Percentiles rank a stretch among this genome's conserved stretches.
These are phyloP conservation scores for Pyrrhoderma lamaoense DNA, from an alignment of 1,284 basidiomycete genomes.

Conservation along the genomic window DNA sequence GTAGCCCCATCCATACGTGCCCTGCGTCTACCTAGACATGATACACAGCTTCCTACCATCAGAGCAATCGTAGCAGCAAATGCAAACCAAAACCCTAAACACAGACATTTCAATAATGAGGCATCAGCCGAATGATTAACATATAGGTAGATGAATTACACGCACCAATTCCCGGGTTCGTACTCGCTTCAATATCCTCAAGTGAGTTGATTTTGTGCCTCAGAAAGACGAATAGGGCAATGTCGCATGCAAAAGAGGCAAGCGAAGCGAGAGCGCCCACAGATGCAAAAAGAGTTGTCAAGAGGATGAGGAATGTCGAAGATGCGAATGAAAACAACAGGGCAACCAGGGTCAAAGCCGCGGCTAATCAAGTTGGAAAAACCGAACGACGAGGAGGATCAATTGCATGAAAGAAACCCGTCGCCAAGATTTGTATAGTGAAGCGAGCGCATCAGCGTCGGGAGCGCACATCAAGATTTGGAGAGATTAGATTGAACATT, in stretches of 20 bases:
- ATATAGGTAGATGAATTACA: constrained; percentile 33
- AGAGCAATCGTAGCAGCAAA: constrained; percentile 60
- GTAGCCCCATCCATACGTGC: constrained; percentile 38
- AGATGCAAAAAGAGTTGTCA: constrained; percentile 57
- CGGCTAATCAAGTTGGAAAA: constrained; percentile 35
- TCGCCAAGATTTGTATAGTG: too few relatives aligned
- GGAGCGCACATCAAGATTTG: not conserved
- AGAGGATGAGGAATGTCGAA: constrained; percentile 48
- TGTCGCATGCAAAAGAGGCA: constrained; percentile 66
- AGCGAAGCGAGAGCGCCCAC: constrained; percentile 57
- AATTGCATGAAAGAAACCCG: too few relatives aligned
- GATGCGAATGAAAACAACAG: constrained; percentile 56
- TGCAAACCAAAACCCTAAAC: constrained; percentile 67
- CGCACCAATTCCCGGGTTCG: constrained; percentile 45
- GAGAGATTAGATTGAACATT: too few relatives aligned
- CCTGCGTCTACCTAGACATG: constrained; percentile 59
- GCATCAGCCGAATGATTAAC: too few relatives aligned
- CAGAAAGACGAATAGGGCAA: constrained; percentile 60
- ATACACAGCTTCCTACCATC: constrained; percentile 54
- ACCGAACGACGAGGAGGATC: constrained; percentile 3
- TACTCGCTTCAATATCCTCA: constrained; percentile 31
- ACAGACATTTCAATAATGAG: not conserved
- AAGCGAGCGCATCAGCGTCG: too few relatives aligned
- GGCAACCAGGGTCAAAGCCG: constrained; percentile 57
- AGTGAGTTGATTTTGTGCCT: constrained; percentile 47